Evolutionary conservation across 768 basidiomycete species (phyloP).

Genomic region (Lactifluus piperatus): DNA sequence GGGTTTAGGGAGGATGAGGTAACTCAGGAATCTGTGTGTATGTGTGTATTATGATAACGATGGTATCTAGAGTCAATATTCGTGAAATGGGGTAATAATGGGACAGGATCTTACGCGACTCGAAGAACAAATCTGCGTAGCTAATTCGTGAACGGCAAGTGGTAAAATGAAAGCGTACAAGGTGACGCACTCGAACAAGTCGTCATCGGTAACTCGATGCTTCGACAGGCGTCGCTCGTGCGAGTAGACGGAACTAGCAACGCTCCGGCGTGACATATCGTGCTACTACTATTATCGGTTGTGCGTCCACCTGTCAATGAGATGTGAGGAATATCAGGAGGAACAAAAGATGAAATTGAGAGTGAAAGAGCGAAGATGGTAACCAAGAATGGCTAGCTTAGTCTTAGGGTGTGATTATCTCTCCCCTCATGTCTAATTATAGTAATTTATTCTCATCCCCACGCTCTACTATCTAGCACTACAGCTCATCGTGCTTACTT

Average conservation of each 20-base stretch:
- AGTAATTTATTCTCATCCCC: conserved; percentile 5
- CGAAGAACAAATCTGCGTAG: conserved; percentile 66
- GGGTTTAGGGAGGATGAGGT: conserved; percentile 58
- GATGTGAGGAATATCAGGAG: neutral
- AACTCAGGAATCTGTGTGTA: conserved; percentile 52
- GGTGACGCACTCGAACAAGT: conserved; percentile 69
- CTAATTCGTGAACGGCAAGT: conserved; percentile 17
- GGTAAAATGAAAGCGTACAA: neutral
- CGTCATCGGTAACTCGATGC: conserved; percentile 74
- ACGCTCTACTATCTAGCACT: neutral
- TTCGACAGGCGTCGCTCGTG: conserved; percentile 68
- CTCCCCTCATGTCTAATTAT: neutral
- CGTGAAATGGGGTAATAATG: too few relatives aligned
- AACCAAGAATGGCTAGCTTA: neutral
- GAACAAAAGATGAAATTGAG: neutral
- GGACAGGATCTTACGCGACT: conserved; percentile 57
- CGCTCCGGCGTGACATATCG: conserved; percentile 66
- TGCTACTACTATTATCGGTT: too few relatives aligned
- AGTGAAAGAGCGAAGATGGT: neutral
- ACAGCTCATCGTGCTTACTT: conserved; percentile 14
- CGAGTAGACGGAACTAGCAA: conserved; percentile 39
- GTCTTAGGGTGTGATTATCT: neutral
- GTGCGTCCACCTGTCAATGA: too few relatives aligned
- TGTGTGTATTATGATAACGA: too few relatives aligned
- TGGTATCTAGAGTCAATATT: too few relatives aligned